Base-by-base conservation (phyloP, 352 stramenopile species). In the Globisporangium parvum region DNA sequence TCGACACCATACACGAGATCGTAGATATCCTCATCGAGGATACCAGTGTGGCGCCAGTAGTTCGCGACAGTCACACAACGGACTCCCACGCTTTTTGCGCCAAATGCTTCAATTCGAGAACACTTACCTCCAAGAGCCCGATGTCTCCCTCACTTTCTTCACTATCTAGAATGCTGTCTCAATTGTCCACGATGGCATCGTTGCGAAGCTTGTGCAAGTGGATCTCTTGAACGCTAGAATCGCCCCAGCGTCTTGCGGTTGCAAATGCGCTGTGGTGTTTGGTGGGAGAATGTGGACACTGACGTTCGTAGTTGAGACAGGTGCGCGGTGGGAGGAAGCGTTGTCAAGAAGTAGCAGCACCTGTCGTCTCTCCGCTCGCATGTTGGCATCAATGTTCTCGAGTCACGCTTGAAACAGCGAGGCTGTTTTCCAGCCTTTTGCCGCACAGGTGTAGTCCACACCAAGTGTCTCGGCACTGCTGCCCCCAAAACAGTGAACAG, bases 391-490 rank as follows among this genome's bases (percentile, higher is more conserved):
- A 26, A 49, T 33, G 21, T 26, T 14, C n/a, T 49, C 44, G 9
- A 54, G 49, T 33, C 35, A 54, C 14, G 18, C 39, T 23, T 33
- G 49, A 18, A 54, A 54, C 6, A 54, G 31, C 31, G 35, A 21
- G 1, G 49, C 28, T 42, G 49, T 52, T 42, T 51, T 58, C 53
- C 53, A 58, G 14, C 53, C 28, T 41, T 58, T 58, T 8, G 26
- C 31, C n/a, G 53, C 26, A 14, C 50, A 51, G 18, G n/a, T 28
- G 33, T 58, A 51, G 12, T 58, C 17, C 15, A 51, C 46, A 31
- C 37, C 49, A 28, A 51, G 41, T 44, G 26, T 24, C 2, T 41
- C 17, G 2, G 42, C 45, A 21, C 23, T 44, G 6, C 44, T 51
- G 20, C 35, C 35, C 5, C 37, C 33, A 20, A 51, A 58, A 20